Percentiles rank a stretch among this genome's conserved stretches.
Evolutionary conservation across 768 basidiomycete genomes (phyloP).

Genomic region (Pulveroboletus frians): DNA sequence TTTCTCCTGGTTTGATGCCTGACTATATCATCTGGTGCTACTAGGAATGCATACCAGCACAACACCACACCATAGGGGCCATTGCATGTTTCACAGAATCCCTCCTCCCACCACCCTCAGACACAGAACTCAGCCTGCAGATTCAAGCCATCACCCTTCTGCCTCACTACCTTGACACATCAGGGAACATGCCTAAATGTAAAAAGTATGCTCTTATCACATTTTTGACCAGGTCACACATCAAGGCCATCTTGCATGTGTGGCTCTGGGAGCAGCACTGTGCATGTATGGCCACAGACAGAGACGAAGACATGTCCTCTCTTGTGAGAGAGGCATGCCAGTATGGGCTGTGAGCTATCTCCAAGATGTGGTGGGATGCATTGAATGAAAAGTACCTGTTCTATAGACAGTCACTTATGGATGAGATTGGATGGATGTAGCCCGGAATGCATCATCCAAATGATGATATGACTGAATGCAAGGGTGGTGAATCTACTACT

Average conservation of each 20-base stretch:
- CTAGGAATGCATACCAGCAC: constrained; percentile 67
- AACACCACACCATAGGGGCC: constrained; percentile 46
- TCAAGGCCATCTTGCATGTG: constrained; percentile 36
- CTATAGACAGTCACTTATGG: constrained; percentile 52
- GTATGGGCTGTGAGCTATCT: constrained; percentile 55
- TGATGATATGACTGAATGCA: neutral
- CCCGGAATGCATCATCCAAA: neutral
- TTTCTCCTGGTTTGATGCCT: neutral
- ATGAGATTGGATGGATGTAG: constrained; percentile 33
- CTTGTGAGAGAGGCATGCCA: constrained; percentile 42
- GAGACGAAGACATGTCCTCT: neutral
- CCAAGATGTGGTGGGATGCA: constrained; percentile 57
- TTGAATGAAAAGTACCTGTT: constrained; percentile 66
- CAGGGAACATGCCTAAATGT: constrained; percentile 49
- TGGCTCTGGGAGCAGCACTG: constrained; percentile 59
- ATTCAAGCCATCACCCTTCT: constrained; percentile 57
- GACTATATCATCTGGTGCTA: neutral
- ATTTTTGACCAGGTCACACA: constrained; percentile 38
- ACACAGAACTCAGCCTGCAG: constrained; percentile 8
- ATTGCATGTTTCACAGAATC: constrained; percentile 42
- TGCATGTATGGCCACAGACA: neutral
- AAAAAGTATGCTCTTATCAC: constrained; percentile 77
- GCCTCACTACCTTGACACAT: constrained; percentile 58
- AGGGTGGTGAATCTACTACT: neutral
- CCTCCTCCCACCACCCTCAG: constrained; percentile 26